Evolutionary conservation across 345 rosid genomes (phyloP).

Genomic region (Draba incana): DNA sequence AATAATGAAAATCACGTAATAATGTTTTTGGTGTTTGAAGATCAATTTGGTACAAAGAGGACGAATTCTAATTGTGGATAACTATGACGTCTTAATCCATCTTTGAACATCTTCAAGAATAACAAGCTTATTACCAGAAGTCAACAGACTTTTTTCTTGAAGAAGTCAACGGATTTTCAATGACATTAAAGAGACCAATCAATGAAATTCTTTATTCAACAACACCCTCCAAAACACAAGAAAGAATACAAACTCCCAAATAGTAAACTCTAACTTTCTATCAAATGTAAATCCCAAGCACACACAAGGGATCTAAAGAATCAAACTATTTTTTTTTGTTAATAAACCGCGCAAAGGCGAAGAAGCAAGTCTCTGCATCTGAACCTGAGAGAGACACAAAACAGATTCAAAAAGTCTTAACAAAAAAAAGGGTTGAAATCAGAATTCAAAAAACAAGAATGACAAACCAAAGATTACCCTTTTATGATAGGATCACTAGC

Average conservation of each 20-base stretch:
- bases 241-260: constrained; percentile 19
- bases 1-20: no score
- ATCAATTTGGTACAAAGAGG: no score
- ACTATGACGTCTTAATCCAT: background rate
- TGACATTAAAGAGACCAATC: constrained; percentile 11
- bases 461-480: background rate
- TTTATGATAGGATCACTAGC: constrained; percentile 79
- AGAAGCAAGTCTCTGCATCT: constrained; percentile 13
- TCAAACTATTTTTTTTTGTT: constrained; percentile 10
- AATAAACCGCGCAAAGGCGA: background rate
- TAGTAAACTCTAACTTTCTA: constrained; percentile 23
- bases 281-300: constrained; percentile 37
- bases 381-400: constrained; percentile 18
- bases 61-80: no score
- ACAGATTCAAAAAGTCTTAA: background rate
- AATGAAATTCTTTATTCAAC: constrained; percentile 11
- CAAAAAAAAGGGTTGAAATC: background rate
- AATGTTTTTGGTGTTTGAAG: no score
- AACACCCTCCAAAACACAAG: background rate
- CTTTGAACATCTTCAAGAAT: constrained; percentile 3
- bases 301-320: constrained; percentile 36
- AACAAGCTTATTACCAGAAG: constrained; percentile 13
- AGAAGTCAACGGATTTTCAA: constrained; percentile 5
- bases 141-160: background rate
- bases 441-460: background rate